Conservation (phyloP, 805 yeast genomes). For the Priceomyces melissophilus region DNA sequence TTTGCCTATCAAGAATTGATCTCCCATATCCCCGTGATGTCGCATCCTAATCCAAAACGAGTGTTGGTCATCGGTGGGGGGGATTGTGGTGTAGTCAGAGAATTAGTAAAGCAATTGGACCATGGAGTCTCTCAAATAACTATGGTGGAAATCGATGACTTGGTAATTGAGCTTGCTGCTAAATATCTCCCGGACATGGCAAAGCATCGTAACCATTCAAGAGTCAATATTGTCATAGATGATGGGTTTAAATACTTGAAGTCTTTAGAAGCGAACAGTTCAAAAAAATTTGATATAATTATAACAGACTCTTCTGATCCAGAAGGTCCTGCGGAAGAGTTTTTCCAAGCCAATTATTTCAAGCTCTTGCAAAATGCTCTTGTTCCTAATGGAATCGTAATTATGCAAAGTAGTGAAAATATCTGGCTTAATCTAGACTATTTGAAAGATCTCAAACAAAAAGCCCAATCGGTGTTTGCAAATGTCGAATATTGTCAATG, state of each 20-base stretch:
- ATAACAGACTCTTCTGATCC: slow-evolving; percentile 94
- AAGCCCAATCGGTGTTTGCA: slow-evolving; percentile 54
- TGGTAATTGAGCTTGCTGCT: slow-evolving; percentile 69
- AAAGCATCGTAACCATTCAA: slow-evolving; percentile 55
- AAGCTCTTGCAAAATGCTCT: slow-evolving; percentile 62
- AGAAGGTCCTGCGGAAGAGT: slow-evolving; percentile 91
- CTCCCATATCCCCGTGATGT: slow-evolving; percentile 74
- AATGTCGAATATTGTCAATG: slow-evolving; percentile 68
- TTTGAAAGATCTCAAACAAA: slow-evolving; percentile 43
- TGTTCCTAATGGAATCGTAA: slow-evolving; percentile 61
- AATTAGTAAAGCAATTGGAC: slow-evolving; percentile 67
- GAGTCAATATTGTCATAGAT: slow-evolving; percentile 62
- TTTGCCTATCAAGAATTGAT: slow-evolving; percentile 93
- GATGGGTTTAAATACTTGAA: slow-evolving; percentile 83
- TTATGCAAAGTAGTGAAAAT: slow-evolving; percentile 76
- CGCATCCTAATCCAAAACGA: slow-evolving; percentile 69
- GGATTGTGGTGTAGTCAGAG: slow-evolving; percentile 92
- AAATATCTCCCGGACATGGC: slow-evolving; percentile 80
- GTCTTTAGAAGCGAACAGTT: slow-evolving; percentile 19
- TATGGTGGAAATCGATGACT: slow-evolving; percentile 85
- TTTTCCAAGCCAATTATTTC: slow-evolving; percentile 77
- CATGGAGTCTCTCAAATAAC: slow-evolving; percentile 59
- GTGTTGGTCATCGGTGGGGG: slow-evolving; percentile 94
- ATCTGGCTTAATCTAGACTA: slow-evolving; percentile 68
- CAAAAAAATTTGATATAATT: slow-evolving; percentile 68